Conservation (phyloP, 2,329 filamentous ascomycete species). For the Dactylella cylindrospora region DNA sequence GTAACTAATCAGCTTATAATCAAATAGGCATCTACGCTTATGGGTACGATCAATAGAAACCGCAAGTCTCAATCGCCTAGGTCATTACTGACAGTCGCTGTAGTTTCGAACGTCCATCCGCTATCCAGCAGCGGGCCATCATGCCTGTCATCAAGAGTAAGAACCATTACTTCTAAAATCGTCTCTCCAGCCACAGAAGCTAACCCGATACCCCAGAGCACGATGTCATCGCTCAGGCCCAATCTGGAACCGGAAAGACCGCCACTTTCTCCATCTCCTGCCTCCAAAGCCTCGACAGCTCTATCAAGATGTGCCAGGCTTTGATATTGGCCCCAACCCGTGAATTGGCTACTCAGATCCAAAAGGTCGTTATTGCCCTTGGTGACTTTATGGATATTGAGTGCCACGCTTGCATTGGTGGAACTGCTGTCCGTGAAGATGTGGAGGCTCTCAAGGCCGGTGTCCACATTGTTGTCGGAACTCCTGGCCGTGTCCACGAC, state of each 20-base stretch:
- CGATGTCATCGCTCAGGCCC: conserved; percentile 99
- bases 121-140: conserved; percentile 99
- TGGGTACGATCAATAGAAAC: conserved; percentile 52
- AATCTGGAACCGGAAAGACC: conserved; percentile 99
- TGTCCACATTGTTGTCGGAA: conserved; percentile 95
- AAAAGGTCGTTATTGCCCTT: conserved; percentile 98
- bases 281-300: conserved; percentile 96
- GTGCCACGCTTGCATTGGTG: conserved; percentile 99
- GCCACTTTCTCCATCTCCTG: conserved; percentile 99
- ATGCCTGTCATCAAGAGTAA: conserved; percentile 99
- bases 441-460: conserved; percentile 97
- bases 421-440: conserved; percentile 96
- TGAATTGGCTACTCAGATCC: conserved; percentile 98
- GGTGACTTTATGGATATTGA: conserved; percentile 99
- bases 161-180: conserved; percentile 50
- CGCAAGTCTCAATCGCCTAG: not conserved
- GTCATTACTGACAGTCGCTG: conserved; percentile 27
- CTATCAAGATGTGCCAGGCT: conserved; percentile 94
- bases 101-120: conserved; percentile 97
- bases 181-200: conserved; percentile 1
- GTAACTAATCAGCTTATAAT: not conserved
- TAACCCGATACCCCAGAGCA: conserved; percentile 62
- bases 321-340: conserved; percentile 96
- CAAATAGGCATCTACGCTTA: conserved; percentile 87
- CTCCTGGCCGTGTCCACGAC: conserved; percentile 96